Conservation (phyloP, 306 rosid genomes). For the Hippophae tibetana region DNA sequence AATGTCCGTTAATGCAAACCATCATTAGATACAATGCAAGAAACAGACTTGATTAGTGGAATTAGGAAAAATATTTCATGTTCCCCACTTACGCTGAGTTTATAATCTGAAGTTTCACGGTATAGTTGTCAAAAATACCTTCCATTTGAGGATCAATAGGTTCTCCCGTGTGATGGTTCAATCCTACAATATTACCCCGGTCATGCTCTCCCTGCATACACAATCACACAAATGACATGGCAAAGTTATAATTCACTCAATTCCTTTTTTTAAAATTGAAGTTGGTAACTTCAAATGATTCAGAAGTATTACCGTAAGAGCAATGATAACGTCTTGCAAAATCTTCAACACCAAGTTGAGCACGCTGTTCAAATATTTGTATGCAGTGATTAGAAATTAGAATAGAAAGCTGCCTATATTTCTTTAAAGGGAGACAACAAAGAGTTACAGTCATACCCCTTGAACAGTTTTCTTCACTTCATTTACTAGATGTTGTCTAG, state of each 20-base stretch:
- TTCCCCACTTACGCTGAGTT: constrained; percentile 65
- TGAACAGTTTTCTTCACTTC: constrained; percentile 89
- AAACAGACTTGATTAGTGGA: neutral
- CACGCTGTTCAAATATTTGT: constrained; percentile 57
- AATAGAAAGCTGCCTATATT: constrained; percentile 3
- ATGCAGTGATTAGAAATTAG: constrained; percentile 1
- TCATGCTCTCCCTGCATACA: constrained; percentile 84
- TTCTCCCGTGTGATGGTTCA: constrained; percentile 82
- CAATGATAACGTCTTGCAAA: constrained; percentile 90
- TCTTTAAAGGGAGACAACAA: neutral
- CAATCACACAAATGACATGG: constrained; percentile 10
- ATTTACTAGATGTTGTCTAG: constrained; percentile 67
- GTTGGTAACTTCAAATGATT: neutral
- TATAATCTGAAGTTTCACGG: constrained; percentile 89
- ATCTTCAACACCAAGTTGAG: constrained; percentile 94
- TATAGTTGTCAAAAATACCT: constrained; percentile 92
- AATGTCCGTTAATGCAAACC: no score
- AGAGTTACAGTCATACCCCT: constrained; percentile 59
- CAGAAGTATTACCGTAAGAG: constrained; percentile 48
- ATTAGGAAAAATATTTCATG: neutral
- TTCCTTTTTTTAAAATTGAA: neutral
- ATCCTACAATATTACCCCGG: constrained; percentile 67
- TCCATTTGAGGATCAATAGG: constrained; percentile 87
- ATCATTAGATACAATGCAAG: no score
- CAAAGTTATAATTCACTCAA: neutral